Evolutionary conservation across 148 eudicot species (phyloP).

Genomic region (Arbutus unedo): DNA sequence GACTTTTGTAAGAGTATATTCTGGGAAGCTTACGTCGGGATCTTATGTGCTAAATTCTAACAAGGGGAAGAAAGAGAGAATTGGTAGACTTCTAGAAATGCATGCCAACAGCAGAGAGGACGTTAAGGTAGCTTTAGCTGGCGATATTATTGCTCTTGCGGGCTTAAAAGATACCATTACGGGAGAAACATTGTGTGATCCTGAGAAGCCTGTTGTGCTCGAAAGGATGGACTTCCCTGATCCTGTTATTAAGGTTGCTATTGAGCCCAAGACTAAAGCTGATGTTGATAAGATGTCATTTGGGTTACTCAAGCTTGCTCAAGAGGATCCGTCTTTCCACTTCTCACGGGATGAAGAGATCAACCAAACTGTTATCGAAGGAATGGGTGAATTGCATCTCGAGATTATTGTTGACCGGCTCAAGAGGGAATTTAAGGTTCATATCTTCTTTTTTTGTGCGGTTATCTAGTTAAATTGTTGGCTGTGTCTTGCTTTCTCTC

Average conservation of each 20-base stretch:
- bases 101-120: slow-evolving; percentile 98
- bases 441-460: slow-evolving; percentile 17
- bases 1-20: slow-evolving; percentile 85
- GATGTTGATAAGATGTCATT: slow-evolving; percentile 86
- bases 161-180: slow-evolving; percentile 95
- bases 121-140: slow-evolving; percentile 74
- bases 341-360: slow-evolving; percentile 93
- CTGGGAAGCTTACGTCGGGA: slow-evolving; percentile 87
- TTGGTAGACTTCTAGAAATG: slow-evolving; percentile 96
- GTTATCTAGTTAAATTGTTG: neutral
- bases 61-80: slow-evolving; percentile 95
- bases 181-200: slow-evolving; percentile 89
- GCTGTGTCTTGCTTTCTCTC: neutral
- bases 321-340: slow-evolving; percentile 99
- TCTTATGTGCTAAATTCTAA: slow-evolving; percentile 86
- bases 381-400: slow-evolving; percentile 99
- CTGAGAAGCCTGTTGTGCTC: slow-evolving; percentile 73
- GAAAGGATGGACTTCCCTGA: slow-evolving; percentile 99
- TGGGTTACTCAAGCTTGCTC: slow-evolving; percentile 92
- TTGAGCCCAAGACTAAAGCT: slow-evolving; percentile 98
- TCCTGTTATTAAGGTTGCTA: slow-evolving; percentile 98
- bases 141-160: slow-evolving; percentile 95
- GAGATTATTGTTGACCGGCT: slow-evolving; percentile 97
- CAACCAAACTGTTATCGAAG: slow-evolving; percentile 94
- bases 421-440: slow-evolving; percentile 91